These are phyloP conservation scores for Rhodotorula glutinis DNA, from an alignment of 1,284 basidiomycete genomes.

Conservation along the genomic window DNA sequence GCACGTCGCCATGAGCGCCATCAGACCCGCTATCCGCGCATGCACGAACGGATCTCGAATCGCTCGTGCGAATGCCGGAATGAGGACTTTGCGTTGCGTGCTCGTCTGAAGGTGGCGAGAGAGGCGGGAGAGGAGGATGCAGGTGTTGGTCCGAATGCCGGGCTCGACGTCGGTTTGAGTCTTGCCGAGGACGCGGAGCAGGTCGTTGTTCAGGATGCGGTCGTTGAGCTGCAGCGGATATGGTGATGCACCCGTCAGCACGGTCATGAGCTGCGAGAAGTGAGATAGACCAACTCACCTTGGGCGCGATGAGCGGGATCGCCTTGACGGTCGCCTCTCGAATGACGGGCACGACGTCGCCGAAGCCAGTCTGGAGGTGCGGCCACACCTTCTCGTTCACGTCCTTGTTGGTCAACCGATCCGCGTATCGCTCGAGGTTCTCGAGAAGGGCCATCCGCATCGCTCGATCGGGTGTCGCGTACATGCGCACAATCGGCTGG, in stretches of 20 bases:
- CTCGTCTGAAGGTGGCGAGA: slow-evolving; percentile 78
- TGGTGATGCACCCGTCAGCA: not conserved
- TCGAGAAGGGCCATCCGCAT: slow-evolving; percentile 92
- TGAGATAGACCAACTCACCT: slow-evolving; percentile 54
- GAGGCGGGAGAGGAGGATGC: slow-evolving; percentile 88
- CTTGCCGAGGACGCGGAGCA: slow-evolving; percentile 85
- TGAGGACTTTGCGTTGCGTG: slow-evolving; percentile 90
- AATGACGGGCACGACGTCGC: slow-evolving; percentile 87
- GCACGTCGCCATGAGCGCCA: slow-evolving; percentile 92
- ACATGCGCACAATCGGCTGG: slow-evolving; percentile 76
- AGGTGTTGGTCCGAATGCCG: slow-evolving; percentile 95
- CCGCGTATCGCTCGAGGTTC: slow-evolving; percentile 74
- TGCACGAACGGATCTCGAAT: slow-evolving; percentile 91
- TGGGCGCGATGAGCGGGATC: slow-evolving; percentile 76
- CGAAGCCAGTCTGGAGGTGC: slow-evolving; percentile 89
- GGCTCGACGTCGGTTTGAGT: slow-evolving; percentile 89
- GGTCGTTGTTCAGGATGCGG: slow-evolving; percentile 92
- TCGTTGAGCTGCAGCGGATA: slow-evolving; percentile 69
- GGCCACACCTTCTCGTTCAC: slow-evolving; percentile 91
- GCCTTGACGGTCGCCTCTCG: slow-evolving; percentile 92
- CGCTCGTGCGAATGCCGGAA: slow-evolving; percentile 88
- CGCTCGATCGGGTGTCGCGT: slow-evolving; percentile 81
- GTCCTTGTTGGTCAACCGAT: slow-evolving; percentile 78
- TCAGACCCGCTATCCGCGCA: slow-evolving; percentile 86
- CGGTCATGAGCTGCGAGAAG: not conserved